Evolutionary conservation across 129 eudicot genomes (phyloP).

Genomic region (sunflower (Helianthus annuus)): DNA sequence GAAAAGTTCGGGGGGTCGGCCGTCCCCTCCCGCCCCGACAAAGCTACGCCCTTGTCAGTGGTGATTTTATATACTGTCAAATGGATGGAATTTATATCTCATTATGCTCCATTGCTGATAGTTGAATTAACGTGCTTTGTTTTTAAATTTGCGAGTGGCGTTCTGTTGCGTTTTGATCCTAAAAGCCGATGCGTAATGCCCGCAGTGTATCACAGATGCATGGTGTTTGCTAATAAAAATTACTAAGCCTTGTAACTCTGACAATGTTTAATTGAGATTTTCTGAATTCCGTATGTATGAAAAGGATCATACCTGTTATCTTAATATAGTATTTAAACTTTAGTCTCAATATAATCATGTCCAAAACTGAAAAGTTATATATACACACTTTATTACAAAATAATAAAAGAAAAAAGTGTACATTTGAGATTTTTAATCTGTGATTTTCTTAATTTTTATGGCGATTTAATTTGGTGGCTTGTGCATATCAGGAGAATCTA

Average conservation of each 20-base stretch:
- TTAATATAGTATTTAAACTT: neutral
- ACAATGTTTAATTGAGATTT: neutral
- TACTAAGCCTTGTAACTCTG: neutral
- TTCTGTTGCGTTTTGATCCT: no score
- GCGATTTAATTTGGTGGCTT: neutral
- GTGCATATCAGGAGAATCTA: neutral
- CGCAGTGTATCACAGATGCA: no score
- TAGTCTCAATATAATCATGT: neutral
- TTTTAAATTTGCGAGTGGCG: no score
- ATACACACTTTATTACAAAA: neutral
- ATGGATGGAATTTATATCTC: no score
- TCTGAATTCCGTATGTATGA: neutral
- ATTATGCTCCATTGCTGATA: no score
- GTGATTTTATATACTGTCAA: no score
- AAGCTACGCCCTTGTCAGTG: no score
- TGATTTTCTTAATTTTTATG: neutral
- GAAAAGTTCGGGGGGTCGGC: no score
- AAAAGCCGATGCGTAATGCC: no score
- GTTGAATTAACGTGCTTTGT: no score
- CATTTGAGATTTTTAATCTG: neutral
- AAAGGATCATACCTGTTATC: neutral
- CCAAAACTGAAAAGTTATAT: neutral
- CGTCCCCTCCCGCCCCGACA: no score
- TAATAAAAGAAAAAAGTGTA: neutral
- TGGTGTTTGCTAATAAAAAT: no score